These are phyloP conservation scores for Lepidium sativum DNA, from an alignment of 345 rosid genomes.

Conservation along the genomic window DNA sequence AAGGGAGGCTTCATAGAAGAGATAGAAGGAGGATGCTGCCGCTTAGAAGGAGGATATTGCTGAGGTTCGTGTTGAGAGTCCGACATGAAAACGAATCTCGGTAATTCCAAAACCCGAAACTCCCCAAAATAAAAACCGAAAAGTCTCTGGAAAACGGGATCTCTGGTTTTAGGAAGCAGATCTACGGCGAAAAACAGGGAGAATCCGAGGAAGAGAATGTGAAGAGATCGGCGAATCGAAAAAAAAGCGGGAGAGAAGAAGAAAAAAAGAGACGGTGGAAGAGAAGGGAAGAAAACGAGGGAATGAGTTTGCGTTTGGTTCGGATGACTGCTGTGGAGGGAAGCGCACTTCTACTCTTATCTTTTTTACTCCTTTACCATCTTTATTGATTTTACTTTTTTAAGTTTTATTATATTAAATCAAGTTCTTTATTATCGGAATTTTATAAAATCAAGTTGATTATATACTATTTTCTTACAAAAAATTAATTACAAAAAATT, in stretches of 20 bases:
- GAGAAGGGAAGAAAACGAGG: slow-evolving; percentile 47
- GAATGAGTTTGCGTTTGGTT: slow-evolving; percentile 68
- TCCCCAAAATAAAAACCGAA: slow-evolving; percentile 14
- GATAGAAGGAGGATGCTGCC: slow-evolving; percentile 43
- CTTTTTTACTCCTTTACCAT: background rate
- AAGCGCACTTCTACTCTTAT: slow-evolving; percentile 28
- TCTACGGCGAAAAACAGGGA: background rate
- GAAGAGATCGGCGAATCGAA: slow-evolving; percentile 31
- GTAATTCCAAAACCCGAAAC: background rate
- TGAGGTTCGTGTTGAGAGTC: slow-evolving; percentile 32
- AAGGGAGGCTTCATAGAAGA: slow-evolving; percentile 70
- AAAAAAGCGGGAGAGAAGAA: slow-evolving; percentile 43
- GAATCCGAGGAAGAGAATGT: slow-evolving; percentile 28
- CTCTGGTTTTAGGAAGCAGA: slow-evolving; percentile 14
- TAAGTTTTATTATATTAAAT: too few relatives aligned
- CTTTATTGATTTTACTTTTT: background rate
- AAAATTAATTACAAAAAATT: too few relatives aligned
- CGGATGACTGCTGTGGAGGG: slow-evolving; percentile 94
- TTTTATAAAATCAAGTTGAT: too few relatives aligned
- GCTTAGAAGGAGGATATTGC: slow-evolving; percentile 27
- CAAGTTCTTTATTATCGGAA: too few relatives aligned
- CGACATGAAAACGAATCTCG: slow-evolving; percentile 40
- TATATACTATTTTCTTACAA: too few relatives aligned
- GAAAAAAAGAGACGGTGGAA: slow-evolving; percentile 35
- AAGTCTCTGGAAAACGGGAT: background rate